A percentile compares a stretch with the other conserved stretches of the same genome.
phyloP scores from a whole-genome alignment of 352 stramenopile genomes.

The Globisporangium ultimum region DNA sequence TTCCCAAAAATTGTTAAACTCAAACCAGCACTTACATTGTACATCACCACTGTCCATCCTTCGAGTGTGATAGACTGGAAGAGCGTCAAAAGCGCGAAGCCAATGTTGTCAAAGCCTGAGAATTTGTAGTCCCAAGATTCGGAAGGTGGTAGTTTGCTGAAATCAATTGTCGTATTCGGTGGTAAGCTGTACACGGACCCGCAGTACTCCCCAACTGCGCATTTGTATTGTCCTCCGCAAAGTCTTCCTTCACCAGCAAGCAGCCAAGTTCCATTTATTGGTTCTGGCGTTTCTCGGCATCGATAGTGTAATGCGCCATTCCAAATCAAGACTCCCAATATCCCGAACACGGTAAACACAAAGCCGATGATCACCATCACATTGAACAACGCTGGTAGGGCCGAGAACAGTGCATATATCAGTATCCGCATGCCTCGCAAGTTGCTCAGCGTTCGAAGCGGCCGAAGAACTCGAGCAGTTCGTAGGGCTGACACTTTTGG shows the following conservation, averaged over 20 bases:
- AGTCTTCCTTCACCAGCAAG: conserved; percentile 22
- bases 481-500: conserved; percentile 34
- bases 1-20: neutral
- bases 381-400: conserved; percentile 59
- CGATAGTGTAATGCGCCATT: conserved; percentile 43
- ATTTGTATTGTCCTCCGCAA: conserved; percentile 37
- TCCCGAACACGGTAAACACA: conserved; percentile 71
- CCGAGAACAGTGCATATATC: conserved; percentile 51
- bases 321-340: conserved; percentile 64
- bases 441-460: conserved; percentile 58
- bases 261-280: conserved; percentile 38
- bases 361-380: conserved; percentile 65
- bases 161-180: conserved; percentile 26
- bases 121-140: conserved; percentile 73
- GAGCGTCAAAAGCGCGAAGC: conserved; percentile 73
- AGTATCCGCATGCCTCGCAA: conserved; percentile 40
- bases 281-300: conserved; percentile 44
- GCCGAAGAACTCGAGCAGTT: conserved; percentile 47
- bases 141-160: conserved; percentile 25
- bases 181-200: conserved; percentile 39
- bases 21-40: conserved; percentile 50
- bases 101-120: conserved; percentile 84
- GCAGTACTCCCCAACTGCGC: conserved; percentile 25
- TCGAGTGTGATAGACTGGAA: conserved; percentile 89
- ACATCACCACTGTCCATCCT: conserved; percentile 86